Conservation (phyloP, 2,329 filamentous ascomycete species). For the Hymenoscyphus infarciens region DNA sequence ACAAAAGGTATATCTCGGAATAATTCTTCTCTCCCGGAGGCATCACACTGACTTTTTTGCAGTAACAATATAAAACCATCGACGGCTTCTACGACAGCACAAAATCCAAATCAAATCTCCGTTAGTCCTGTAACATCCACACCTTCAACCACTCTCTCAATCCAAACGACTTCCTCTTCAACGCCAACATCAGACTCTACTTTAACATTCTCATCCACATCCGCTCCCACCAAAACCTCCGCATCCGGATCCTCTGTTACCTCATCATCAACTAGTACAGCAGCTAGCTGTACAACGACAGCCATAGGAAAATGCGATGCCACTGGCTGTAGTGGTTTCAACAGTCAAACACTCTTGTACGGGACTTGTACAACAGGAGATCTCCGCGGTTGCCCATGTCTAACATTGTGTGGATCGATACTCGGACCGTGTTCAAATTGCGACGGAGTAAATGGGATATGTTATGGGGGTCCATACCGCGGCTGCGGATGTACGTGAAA, state of each 20-base stretch:
- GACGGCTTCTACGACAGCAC: neutral
- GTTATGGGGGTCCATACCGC: neutral
- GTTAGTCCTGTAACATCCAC: neutral
- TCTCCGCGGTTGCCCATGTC: constrained; percentile 9
- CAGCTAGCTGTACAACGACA: neutral
- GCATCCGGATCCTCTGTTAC: neutral
- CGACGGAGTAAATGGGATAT: constrained; percentile 9
- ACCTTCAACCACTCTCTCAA: neutral
- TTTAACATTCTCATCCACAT: neutral
- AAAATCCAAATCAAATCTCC: neutral
- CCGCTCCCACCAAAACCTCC: neutral
- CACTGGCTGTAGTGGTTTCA: constrained; percentile 6
- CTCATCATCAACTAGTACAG: neutral
- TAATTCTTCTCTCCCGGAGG: neutral
- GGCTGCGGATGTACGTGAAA: constrained; percentile 13
- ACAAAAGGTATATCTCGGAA: neutral
- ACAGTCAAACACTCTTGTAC: constrained; percentile 7
- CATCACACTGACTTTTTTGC: neutral
- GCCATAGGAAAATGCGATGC: constrained; percentile 5
- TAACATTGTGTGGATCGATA: constrained; percentile 8
- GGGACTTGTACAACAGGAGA: constrained; percentile 3
- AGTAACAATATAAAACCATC: neutral
- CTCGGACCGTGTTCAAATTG: constrained; percentile 11
- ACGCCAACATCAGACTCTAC: neutral
- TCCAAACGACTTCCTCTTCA: neutral